These are phyloP conservation scores for Calocera cornea DNA, from an alignment of 768 basidiomycete genomes.

Conservation along the genomic window DNA sequence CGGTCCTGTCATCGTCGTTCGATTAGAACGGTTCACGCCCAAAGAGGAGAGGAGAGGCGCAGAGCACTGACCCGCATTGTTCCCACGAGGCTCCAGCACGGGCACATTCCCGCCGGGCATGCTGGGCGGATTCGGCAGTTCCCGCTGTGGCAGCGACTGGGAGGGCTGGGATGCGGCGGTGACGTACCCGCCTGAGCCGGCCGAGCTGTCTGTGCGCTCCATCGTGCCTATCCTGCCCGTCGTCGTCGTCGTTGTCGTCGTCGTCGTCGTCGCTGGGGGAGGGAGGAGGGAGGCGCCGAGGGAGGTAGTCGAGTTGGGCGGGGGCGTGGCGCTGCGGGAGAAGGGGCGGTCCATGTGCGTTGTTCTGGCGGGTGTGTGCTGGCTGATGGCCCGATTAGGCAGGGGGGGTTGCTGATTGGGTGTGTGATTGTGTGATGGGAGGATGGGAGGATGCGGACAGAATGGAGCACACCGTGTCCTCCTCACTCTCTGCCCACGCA, in stretches of 20 bases:
- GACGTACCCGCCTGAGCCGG: not conserved
- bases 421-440: too few species aligned
- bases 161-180: not conserved
- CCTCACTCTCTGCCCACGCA: too few species aligned
- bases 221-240: not conserved
- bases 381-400: not conserved
- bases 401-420: not conserved
- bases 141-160: not conserved
- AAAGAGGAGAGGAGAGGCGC: not conserved
- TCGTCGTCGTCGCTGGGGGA: not conserved
- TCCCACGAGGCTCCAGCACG: not conserved
- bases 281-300: not conserved
- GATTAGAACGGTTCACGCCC: not conserved
- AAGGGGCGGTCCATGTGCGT: not conserved
- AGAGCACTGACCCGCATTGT: not conserved
- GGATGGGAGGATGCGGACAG: too few species aligned
- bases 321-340: not conserved
- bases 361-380: not conserved
- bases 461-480: too few species aligned
- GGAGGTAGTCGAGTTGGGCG: not conserved
- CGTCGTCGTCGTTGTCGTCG: not conserved
- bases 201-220: not conserved
- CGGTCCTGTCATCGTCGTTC: not conserved
- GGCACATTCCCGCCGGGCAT: not conserved
- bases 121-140: not conserved